Conservation (phyloP, 2,329 filamentous ascomycete species). For the Microdochium nivale region DNA sequence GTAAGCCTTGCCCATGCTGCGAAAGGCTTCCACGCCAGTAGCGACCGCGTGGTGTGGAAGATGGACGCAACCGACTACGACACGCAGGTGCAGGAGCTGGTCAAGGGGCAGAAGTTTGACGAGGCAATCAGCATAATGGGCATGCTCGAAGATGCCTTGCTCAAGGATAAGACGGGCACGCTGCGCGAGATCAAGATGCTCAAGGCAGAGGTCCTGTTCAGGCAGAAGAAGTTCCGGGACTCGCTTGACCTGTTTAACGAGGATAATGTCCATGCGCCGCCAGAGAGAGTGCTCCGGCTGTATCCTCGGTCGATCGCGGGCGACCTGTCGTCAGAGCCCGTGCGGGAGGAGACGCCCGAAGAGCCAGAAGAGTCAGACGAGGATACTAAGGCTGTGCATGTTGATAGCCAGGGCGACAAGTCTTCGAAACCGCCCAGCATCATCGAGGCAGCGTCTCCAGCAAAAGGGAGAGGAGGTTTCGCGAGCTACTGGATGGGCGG, state of each 20-base stretch:
- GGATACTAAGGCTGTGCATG: slow-evolving; percentile 11
- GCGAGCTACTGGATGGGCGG: slow-evolving; percentile 44
- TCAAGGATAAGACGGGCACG: slow-evolving; percentile 72
- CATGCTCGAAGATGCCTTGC: slow-evolving; percentile 86
- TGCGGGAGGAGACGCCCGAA: slow-evolving; percentile 33
- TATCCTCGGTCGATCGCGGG: slow-evolving; percentile 83
- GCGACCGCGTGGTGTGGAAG: slow-evolving; percentile 87
- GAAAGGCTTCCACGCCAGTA: slow-evolving; percentile 90
- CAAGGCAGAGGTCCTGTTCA: slow-evolving; percentile 82
- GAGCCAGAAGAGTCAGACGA: slow-evolving; percentile 28
- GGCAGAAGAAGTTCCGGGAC: slow-evolving; percentile 71
- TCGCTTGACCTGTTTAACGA: slow-evolving; percentile 81
- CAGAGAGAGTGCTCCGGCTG: slow-evolving; percentile 75
- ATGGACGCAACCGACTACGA: slow-evolving; percentile 94
- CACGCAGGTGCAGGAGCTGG: slow-evolving; percentile 74
- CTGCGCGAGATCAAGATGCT: slow-evolving; percentile 82
- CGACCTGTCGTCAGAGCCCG: slow-evolving; percentile 54
- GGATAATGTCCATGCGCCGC: slow-evolving; percentile 79
- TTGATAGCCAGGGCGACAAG: slow-evolving; percentile 19
- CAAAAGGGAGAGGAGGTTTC: slow-evolving; percentile 34
- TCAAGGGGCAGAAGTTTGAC: slow-evolving; percentile 66
- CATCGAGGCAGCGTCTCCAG: slow-evolving; percentile 23
- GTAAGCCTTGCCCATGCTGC: slow-evolving; percentile 92
- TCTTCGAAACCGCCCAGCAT: slow-evolving; percentile 12
- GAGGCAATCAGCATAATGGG: slow-evolving; percentile 84